Evolutionary conservation across 768 basidiomycete genomes (phyloP), one percentile per base, ranked within the genome.

Genomic region (Xerocomellus intermedius): DNA sequence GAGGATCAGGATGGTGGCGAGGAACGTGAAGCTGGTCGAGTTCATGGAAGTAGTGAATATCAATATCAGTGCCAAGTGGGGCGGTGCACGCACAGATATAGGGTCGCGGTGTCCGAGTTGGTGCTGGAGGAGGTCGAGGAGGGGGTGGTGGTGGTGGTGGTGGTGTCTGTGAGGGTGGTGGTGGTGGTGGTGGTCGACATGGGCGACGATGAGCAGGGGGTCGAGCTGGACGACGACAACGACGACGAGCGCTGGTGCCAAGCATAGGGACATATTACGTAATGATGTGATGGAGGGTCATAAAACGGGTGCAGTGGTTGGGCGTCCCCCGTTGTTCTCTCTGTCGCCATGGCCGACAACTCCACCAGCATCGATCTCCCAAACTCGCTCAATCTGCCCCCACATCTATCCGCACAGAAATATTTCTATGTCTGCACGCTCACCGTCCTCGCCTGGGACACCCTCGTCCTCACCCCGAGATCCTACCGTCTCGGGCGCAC

Each of bases 351-450:
- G 69, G 48, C 59, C 7, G 28, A 22, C 50, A 64, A 48, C 49
- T 28, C 50, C 21, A 57, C 50, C 35, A 2, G 9, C 16, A 5
- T 42, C 2, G 13, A 14, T 0, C 69, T 92, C 8, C 91, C 91
- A 17, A 70, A 77, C 50, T 88, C 84, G 22, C 84, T 93, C 65
- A 75, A 87, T 60, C 82, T 92, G 6, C 80, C 91, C 0, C 80
- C 91, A 2, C 91, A 90, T 68, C 78, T 93, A 35, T 83, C 81
- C 30, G 91, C 91, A 0, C 91, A 92, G 78, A 92, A 93, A 72
- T 94, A 94, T 64, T 91, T 93, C 68, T 82, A 89, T 44, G 91
- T 93, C 59, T 94, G 91, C 76, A 90, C 91, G 0, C 82, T 94
- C 58, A 94, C 91, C 50, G 89, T 94, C 52, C 87, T 90, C 0